Conservation (phyloP, 768 basidiomycete genomes). For the Imleria badia region DNA sequence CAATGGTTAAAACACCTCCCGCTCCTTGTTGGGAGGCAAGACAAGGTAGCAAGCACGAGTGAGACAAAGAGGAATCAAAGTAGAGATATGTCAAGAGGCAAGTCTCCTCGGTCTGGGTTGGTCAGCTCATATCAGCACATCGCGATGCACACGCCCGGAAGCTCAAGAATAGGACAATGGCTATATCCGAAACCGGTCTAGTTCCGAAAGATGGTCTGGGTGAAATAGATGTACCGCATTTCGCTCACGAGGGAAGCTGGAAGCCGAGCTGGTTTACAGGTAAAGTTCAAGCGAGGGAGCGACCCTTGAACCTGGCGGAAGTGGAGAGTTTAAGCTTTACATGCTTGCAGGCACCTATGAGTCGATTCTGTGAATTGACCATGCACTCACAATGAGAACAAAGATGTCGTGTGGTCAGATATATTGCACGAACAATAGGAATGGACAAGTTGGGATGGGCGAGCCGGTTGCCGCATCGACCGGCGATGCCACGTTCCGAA, state of each 20-base stretch:
- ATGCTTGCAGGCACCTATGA: constrained; percentile 3
- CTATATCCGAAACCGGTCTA: constrained; percentile 38
- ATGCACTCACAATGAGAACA: constrained; percentile 17
- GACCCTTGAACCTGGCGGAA: constrained; percentile 12
- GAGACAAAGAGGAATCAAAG: constrained; percentile 22
- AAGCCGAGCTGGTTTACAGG: neutral
- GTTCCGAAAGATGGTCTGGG: constrained; percentile 23
- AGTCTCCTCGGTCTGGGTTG: constrained; percentile 4
- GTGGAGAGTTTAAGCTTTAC: constrained; percentile 19
- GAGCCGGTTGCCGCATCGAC: constrained; percentile 13
- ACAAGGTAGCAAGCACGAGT: constrained; percentile 36
- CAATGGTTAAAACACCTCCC: constrained; percentile 11
- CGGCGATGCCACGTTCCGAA: constrained; percentile 3
- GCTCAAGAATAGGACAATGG: constrained; percentile 30
- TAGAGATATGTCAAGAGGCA: constrained; percentile 18
- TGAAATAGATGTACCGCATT: constrained; percentile 20
- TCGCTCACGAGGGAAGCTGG: constrained; percentile 13
- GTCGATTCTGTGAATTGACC: neutral
- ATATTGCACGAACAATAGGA: constrained; percentile 28
- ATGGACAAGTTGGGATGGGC: constrained; percentile 18
- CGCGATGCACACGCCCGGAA: constrained; percentile 14
- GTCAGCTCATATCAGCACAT: constrained; percentile 21
- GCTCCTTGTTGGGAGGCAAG: constrained; percentile 31
- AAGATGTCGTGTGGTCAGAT: constrained; percentile 9
- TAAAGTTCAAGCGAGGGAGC: constrained; percentile 10